Percentiles rank a stretch among this genome's conserved stretches.
These are phyloP conservation scores for Lenwebbia sp. DNA, from an alignment of 345 rosid genomes.

Conservation along the genomic window DNA sequence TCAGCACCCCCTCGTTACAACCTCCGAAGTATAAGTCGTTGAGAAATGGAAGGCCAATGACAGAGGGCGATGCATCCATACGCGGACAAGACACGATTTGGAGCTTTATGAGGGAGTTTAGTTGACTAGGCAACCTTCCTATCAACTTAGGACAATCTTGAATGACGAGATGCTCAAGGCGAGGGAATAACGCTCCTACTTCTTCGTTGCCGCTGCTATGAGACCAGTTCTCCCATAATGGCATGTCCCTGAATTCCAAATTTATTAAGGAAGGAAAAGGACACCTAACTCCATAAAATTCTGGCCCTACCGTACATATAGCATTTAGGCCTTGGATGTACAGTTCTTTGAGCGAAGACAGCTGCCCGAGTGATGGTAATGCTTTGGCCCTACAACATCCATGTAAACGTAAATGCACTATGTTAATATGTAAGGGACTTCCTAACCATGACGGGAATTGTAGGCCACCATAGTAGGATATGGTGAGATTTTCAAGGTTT, in stretches of 20 bases:
- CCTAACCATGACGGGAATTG: background rate
- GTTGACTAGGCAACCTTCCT: background rate
- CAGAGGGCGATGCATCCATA: background rate
- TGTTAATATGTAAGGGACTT: background rate
- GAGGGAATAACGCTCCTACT: background rate
- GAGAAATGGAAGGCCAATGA: background rate
- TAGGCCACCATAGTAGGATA: background rate
- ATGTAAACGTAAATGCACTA: too few relatives aligned
- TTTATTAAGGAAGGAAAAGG: background rate
- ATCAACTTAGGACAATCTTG: rapidly evolving
- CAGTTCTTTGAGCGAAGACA: background rate
- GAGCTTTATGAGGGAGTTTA: background rate
- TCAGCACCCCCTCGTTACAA: background rate
- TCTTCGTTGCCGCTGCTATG: background rate
- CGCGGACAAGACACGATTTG: background rate
- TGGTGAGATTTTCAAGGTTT: background rate
- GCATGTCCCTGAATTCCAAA: background rate
- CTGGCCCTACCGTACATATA: background rate
- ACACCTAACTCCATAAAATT: background rate
- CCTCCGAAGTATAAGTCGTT: rapidly evolving
- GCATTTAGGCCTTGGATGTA: background rate
- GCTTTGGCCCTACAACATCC: too few relatives aligned
- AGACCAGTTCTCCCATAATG: background rate
- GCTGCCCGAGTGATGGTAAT: background rate
- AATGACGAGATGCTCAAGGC: background rate